Conservation (phyloP, 2,329 filamentous ascomycete species). For the Calonectria naviculata region DNA sequence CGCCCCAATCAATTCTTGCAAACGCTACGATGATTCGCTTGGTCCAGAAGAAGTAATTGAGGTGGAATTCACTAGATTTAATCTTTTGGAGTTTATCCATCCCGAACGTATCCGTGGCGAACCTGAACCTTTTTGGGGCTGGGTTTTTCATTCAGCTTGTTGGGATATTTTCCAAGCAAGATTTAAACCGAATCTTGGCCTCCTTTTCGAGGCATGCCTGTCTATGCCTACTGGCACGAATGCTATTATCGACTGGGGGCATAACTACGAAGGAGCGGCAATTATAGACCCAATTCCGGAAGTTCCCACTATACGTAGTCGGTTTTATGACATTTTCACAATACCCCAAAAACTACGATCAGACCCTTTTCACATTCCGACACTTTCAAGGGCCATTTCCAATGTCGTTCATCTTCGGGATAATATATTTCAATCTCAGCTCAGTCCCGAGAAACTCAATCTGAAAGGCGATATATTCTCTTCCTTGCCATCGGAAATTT, state of each 20-base stretch:
- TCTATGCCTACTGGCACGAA: constrained; percentile 12
- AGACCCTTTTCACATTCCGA: constrained; percentile 18
- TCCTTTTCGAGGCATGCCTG: constrained; percentile 20
- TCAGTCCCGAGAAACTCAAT: neutral
- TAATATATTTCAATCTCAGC: neutral
- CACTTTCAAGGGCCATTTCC: constrained; percentile 5
- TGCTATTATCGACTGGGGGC: constrained; percentile 22
- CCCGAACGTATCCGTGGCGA: too few species aligned
- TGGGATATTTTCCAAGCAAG: constrained; percentile 16
- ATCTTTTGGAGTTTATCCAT: too few species aligned
- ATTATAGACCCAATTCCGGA: neutral
- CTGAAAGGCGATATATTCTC: constrained; percentile 17
- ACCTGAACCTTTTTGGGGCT: constrained; percentile 20
- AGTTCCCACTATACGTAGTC: neutral
- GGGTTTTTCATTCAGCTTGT: constrained; percentile 25
- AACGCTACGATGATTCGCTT: too few species aligned
- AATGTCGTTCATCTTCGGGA: constrained; percentile 3
- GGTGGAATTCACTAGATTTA: too few species aligned
- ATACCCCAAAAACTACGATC: neutral
- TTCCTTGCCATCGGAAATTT: constrained; percentile 22
- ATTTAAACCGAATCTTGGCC: neutral
- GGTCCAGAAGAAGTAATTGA: too few species aligned
- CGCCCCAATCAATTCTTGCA: too few species aligned
- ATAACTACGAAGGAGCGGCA: constrained; percentile 23
- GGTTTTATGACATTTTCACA: neutral